Base-by-base conservation (phyloP, 805 yeast species). In the Naumovozyma dairenensis region DNA sequence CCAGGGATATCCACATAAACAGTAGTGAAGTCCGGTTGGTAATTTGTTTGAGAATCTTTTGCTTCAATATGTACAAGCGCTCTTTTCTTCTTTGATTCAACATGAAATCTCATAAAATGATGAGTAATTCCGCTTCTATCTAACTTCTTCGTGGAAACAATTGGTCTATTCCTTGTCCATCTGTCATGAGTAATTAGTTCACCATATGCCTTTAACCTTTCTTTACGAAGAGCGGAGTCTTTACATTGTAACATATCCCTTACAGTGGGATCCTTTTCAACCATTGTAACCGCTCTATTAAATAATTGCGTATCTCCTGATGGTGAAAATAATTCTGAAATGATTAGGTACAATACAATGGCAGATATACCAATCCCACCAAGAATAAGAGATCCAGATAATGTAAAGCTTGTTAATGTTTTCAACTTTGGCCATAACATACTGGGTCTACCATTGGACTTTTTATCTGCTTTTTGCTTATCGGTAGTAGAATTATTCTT, bases 291-390 rank as follows among this genome's bases (percentile, higher is more conserved):
- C 2, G 94, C 93, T 46, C 84, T 72, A 60, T 87, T 86, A 65
- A 87, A 87, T 2, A 93, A 74, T 43, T 80, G 81, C 0, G 94
- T 87, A 52, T 87, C 96, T 16, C 94, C 94, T 1, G 93, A 79
- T 7, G 96, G 96, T 31, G 87, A 71, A 44, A 84, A 74, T 21
- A 87, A 61, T 53, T 87, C 96, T 8, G 79, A 67, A n/a, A 80
- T 69, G 16, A 86, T 72, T 41, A 84, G 67, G 55, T 83, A 87
- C 6, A 83, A 65, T 15, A 86, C 73, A 37, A 77, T 56, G 29
- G 77, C 69, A 0, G 89, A 74, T 6, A 81, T 63, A 12, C 81
- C 85, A 2, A 75, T 52, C 2, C 86, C 86, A 3, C 80, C 83
- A 7, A 79, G 45, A 0, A 82, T 84, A 20, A 81, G 50, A 3